Evolutionary conservation across 2,329 filamentous ascomycete genomes (phyloP), one percentile per base, ranked within the genome.

Genomic region (Trichophyton mentagrophytes): DNA sequence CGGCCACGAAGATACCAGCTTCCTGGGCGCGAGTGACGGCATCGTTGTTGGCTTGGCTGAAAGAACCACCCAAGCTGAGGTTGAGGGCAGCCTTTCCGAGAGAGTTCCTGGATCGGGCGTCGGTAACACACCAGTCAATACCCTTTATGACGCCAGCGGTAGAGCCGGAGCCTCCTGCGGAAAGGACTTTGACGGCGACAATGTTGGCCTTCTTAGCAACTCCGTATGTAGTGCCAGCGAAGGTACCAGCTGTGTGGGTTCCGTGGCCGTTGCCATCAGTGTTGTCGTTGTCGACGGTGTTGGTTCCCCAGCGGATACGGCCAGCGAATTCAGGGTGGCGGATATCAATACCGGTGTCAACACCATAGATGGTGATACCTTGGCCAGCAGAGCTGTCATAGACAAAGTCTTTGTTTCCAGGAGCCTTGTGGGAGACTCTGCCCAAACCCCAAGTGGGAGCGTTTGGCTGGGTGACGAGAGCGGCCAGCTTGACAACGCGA

Each of bases 171-270:
- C 78, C 77, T 8, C 76, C 67, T 20, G 71, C 71, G 47, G 75
- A 74, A 17, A 80, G 73, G 63, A 73, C 79, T 69, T 80, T 81
- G 62, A 84, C 77, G 59, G 77, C 78, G 33, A 76, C 65, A 33
- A 76, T 62, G 38, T 63, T 70, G 36, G 73, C 68, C 61, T 70
- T 69, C 65, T 74, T 74, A 20, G 73, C 69, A 61, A 76, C 66
- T 61, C 74, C 74, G 60, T 69, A 74, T 6, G 65, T 69, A 33
- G 64, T 67, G n/a, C 69, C 69, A 17, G 65, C 73, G 42, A 73
- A 70, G 51, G 71, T 76, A 33, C 71, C 72, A 6, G 74, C 69
- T 61, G 72, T 70, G 62, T 76, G 73, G 9, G 74, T 76, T 30
- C 74, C 74, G 60, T 76, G 73, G 44, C 73, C 72, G 58, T 71